Evolutionary conservation across 441 rosid genomes (phyloP).

Genomic region (Cnidoscolus chayamansa): DNA sequence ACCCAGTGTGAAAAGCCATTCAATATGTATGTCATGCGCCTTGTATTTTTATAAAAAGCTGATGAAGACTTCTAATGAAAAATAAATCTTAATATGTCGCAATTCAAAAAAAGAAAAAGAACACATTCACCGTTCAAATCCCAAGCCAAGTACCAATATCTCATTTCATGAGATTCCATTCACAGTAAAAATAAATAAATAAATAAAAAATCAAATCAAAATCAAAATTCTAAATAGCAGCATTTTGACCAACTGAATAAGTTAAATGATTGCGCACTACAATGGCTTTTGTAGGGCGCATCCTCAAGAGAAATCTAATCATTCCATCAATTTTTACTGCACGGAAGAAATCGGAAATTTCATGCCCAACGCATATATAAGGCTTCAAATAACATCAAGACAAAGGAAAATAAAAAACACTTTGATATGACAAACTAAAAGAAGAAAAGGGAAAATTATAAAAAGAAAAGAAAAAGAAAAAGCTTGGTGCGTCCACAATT

Average conservation of each 20-base stretch:
- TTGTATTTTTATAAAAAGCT: neutral
- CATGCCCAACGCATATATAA: slow-evolving; percentile 13
- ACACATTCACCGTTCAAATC: too few species aligned
- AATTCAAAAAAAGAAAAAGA: too few species aligned
- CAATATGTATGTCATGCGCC: neutral
- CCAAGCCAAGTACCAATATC: too few species aligned
- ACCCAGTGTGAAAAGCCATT: neutral
- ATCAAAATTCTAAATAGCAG: too few species aligned
- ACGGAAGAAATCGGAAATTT: neutral
- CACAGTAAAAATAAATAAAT: too few species aligned
- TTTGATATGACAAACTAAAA: slow-evolving; percentile 16
- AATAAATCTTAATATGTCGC: too few species aligned
- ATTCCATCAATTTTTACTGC: neutral
- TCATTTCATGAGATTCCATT: too few species aligned
- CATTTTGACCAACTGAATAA: too few species aligned
- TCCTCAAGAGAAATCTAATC: neutral
- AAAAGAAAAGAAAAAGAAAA: neutral
- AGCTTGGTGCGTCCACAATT: slow-evolving; percentile 29
- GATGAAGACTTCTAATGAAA: neutral
- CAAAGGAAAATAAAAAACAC: slow-evolving; percentile 19
- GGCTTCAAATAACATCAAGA: slow-evolving; percentile 17
- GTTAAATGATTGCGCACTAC: too few species aligned
- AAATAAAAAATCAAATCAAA: too few species aligned
- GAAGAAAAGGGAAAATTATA: neutral
- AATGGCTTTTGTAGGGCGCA: neutral